Conservation (phyloP, 1,284 basidiomycete species). For the Vanrija humicola region DNA sequence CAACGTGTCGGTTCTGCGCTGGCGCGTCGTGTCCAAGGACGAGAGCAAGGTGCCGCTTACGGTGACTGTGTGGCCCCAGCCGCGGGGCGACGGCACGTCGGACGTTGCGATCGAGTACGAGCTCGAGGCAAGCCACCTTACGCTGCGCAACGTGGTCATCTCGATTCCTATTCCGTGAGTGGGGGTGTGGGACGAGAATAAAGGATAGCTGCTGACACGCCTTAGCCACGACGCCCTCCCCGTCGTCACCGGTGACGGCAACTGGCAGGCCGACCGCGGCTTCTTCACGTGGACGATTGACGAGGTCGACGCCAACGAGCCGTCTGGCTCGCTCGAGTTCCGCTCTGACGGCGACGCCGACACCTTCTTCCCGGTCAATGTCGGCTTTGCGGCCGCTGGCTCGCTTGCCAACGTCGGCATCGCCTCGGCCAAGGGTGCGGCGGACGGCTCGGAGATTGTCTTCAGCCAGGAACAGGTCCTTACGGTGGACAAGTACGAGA, state of each 20-base stretch:
- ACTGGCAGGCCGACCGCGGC: conserved; percentile 78
- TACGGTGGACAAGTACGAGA: conserved; percentile 63
- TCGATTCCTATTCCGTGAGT: conserved; percentile 87
- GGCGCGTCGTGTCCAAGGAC: conserved; percentile 86
- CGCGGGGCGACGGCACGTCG: conserved; percentile 79
- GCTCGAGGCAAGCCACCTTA: conserved; percentile 76
- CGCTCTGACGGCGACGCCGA: conserved; percentile 75
- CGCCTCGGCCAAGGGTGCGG: conserved; percentile 58
- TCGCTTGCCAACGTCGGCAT: conserved; percentile 68
- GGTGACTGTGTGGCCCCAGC: conserved; percentile 97
- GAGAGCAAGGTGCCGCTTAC: conserved; percentile 86
- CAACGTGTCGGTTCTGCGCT: conserved; percentile 79
- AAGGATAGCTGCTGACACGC: conserved; percentile 5
- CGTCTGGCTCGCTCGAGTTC: conserved; percentile 82
- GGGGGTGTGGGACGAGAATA: too few species aligned
- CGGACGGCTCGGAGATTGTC: conserved; percentile 57
- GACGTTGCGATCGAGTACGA: conserved; percentile 98
- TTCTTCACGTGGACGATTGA: conserved; percentile 78
- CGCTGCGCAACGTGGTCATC: conserved; percentile 78
- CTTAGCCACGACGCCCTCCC: conserved; percentile 74
- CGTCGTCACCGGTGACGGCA: conserved; percentile 67
- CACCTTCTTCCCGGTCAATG: conserved; percentile 87
- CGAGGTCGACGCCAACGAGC: conserved; percentile 52
- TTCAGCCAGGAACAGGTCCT: conserved; percentile 76
- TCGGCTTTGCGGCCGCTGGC: conserved; percentile 74